These are phyloP conservation scores for Thalassiosira hispida DNA, from an alignment of 352 stramenopile species.

Conservation along the genomic window DNA sequence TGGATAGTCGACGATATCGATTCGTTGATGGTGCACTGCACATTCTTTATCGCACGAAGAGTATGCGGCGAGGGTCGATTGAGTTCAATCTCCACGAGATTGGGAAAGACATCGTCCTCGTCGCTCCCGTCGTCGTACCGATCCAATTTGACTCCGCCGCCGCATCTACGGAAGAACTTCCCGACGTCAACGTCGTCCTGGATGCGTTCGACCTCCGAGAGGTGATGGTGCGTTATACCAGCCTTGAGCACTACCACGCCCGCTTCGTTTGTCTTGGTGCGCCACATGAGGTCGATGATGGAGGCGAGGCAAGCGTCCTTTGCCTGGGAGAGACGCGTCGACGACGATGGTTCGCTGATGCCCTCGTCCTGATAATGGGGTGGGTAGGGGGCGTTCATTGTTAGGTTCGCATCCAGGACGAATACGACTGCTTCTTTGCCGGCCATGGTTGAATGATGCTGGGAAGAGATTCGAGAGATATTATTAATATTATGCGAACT, in stretches of 20 bases:
- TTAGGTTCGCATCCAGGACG: slow-evolving; percentile 45
- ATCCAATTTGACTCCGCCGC: not conserved
- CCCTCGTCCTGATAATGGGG: not conserved
- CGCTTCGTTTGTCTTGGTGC: slow-evolving; percentile 63
- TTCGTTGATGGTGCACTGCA: slow-evolving; percentile 42
- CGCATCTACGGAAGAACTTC: slow-evolving; percentile 12
- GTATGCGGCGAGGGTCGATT: slow-evolving; percentile 53
- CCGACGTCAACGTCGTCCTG: slow-evolving; percentile 38
- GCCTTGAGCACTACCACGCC: slow-evolving; percentile 69
- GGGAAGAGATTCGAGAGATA: no score
- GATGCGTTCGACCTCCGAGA: slow-evolving; percentile 22
- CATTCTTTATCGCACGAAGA: slow-evolving; percentile 48
- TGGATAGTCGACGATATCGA: slow-evolving; percentile 13
- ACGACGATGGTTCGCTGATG: slow-evolving; percentile 16
- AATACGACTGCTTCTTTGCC: slow-evolving; percentile 51
- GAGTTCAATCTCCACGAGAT: slow-evolving; percentile 65
- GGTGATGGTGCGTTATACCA: slow-evolving; percentile 63
- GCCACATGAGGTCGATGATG: slow-evolving; percentile 71
- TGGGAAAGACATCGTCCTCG: slow-evolving; percentile 58
- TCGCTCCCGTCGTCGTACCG: slow-evolving; percentile 7
- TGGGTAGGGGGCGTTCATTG: slow-evolving; percentile 58
- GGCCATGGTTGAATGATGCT: slow-evolving; percentile 4
- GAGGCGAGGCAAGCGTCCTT: slow-evolving; percentile 59
- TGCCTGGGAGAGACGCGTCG: slow-evolving; percentile 56
- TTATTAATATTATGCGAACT: no score